These are phyloP conservation scores for Globisporangium megalacanthum DNA, from an alignment of 352 stramenopile genomes.

Conservation along the genomic window DNA sequence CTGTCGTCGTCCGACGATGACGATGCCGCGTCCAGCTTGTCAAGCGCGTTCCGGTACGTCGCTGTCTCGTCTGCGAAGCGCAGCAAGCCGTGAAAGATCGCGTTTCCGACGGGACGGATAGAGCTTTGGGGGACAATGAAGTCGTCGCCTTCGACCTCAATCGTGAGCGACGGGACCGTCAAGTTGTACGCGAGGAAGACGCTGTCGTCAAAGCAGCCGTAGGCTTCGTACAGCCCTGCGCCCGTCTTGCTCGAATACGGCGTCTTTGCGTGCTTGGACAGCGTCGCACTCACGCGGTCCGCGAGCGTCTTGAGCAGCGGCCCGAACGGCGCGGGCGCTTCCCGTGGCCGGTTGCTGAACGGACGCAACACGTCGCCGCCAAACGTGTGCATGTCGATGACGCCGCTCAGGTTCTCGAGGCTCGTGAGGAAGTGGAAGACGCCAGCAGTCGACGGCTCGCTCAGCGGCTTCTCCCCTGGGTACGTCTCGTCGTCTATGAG, in stretches of 20 bases:
- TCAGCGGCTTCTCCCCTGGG: conserved; percentile 47
- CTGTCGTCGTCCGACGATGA: not conserved
- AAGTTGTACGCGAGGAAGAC: conserved; percentile 57
- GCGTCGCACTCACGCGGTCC: conserved; percentile 36
- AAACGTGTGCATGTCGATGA: conserved; percentile 69
- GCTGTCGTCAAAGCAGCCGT: conserved; percentile 62
- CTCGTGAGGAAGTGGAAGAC: conserved; percentile 53
- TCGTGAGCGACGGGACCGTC: conserved; percentile 55
- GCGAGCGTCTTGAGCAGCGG: conserved; percentile 40
- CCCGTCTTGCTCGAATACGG: conserved; percentile 56
- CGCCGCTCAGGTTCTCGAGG: conserved; percentile 33
- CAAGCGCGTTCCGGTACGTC: conserved; percentile 21
- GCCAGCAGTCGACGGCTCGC: conserved; percentile 41
- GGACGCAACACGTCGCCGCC: conserved; percentile 53
- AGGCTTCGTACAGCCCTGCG: conserved; percentile 54
- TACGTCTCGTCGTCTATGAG: conserved; percentile 45
- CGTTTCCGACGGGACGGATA: conserved; percentile 47
- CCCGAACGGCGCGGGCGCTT: conserved; percentile 41
- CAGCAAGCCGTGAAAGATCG: conserved; percentile 50
- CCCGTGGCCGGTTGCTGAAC: conserved; percentile 42
- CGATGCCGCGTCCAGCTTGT: not conserved
- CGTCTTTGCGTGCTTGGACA: conserved; percentile 26
- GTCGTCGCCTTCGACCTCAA: conserved; percentile 63
- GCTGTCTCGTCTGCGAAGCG: conserved; percentile 53
- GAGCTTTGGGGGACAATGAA: conserved; percentile 57